phyloP scores from a whole-genome alignment of 176 grass and related monocot species.

The maize (Zea mays) region Zm-B73-REFERENCE-NAM-5.0 NC_050105.1:20060501-20061000 shows the following conservation, averaged over 20 bases:
- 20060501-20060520: background rate
- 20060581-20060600: background rate
- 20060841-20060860: background rate
- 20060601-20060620: background rate
- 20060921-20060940: background rate
- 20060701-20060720: background rate
- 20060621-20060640: background rate
- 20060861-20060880: background rate
- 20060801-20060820: background rate
- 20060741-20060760: background rate
- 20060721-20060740: background rate
- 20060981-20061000: background rate
- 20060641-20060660: background rate
- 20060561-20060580: background rate
- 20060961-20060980: background rate
- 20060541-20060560: background rate
- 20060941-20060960: background rate
- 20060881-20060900: background rate
- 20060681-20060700: background rate
- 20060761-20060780: background rate
- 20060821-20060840: background rate
- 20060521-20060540: background rate
- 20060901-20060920: background rate
- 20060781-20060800: background rate
- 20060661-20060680: background rate